These are phyloP conservation scores for Myrmaecium sp. DNA, from an alignment of 2,329 filamentous ascomycete species.

Conservation along the genomic window DNA sequence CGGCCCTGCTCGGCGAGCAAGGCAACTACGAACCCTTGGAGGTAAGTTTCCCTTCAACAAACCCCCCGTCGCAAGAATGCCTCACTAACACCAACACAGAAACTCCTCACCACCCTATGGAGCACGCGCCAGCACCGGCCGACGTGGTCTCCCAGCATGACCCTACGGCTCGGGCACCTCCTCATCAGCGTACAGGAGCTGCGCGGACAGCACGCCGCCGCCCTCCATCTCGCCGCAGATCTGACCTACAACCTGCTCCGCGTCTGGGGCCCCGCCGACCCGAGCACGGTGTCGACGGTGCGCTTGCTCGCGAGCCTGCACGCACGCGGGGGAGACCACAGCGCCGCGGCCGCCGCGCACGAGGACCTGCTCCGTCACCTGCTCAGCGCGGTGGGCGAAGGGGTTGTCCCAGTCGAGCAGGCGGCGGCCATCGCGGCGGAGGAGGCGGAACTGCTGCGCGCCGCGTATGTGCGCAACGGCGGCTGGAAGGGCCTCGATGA, in stretches of 20 bases:
- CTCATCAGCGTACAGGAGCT: constrained; percentile 37
- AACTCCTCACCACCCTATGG: constrained; percentile 21
- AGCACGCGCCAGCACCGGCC: constrained; percentile 16
- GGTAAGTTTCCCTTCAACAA: constrained; percentile 5
- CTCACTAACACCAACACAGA: constrained; percentile 7
- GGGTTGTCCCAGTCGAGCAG: constrained; percentile 9
- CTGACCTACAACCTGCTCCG: constrained; percentile 39
- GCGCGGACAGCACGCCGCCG: constrained; percentile 25
- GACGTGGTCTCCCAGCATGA: constrained; percentile 19
- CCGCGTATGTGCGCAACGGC: constrained; percentile 26
- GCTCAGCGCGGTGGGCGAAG: constrained; percentile 9
- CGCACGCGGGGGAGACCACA: constrained; percentile 24
- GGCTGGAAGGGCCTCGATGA: constrained; percentile 32
- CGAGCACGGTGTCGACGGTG: constrained; percentile 31
- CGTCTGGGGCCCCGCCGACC: constrained; percentile 32
- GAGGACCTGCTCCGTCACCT: constrained; percentile 18
- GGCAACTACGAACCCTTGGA: constrained; percentile 27
- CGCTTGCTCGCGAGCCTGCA: constrained; percentile 33
- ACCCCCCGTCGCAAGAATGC: background rate
- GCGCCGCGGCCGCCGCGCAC: constrained; percentile 13
- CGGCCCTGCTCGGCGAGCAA: constrained; percentile 27
- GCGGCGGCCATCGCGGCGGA: constrained; percentile 15
- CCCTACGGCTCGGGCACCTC: constrained; percentile 35
- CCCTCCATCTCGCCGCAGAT: constrained; percentile 30
- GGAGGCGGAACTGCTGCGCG: constrained; percentile 17